Percentiles rank a stretch among this genome's conserved stretches.
These are phyloP conservation scores for Neurospora intermedia DNA, from an alignment of 495 filamentous ascomycete species.

Conservation along the genomic window DNA sequence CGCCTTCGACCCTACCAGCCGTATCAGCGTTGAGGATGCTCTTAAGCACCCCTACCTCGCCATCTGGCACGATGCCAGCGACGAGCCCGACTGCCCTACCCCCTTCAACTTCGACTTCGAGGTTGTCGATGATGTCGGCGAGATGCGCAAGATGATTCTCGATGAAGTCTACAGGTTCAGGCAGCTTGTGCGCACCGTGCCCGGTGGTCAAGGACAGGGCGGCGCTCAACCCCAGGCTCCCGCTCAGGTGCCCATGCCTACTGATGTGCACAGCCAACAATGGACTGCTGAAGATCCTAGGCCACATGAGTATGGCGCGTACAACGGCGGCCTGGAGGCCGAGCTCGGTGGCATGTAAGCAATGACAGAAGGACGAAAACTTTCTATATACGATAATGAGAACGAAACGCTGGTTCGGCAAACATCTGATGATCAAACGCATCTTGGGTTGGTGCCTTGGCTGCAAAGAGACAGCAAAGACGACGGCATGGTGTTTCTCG, in stretches of 20 bases:
- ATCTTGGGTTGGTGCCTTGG: not conserved
- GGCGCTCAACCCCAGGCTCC: slow-evolving; percentile 20
- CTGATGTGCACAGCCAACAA: slow-evolving; percentile 45
- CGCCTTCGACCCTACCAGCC: slow-evolving; percentile 85
- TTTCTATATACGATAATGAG: not conserved
- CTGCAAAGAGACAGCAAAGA: not conserved
- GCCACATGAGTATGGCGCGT: slow-evolving; percentile 63
- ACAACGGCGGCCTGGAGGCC: slow-evolving; percentile 61
- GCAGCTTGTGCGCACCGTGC: slow-evolving; percentile 57
- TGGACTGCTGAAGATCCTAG: slow-evolving; percentile 80
- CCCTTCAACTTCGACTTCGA: slow-evolving; percentile 99
- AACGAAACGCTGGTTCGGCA: not conserved
- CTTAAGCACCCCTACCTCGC: slow-evolving; percentile 91
- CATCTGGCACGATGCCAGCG: slow-evolving; percentile 96
- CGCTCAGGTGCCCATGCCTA: slow-evolving; percentile 57
- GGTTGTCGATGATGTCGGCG: slow-evolving; percentile 77
- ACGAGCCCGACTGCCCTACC: slow-evolving; percentile 85
- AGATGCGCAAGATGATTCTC: slow-evolving; percentile 97
- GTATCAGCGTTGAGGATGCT: slow-evolving; percentile 86
- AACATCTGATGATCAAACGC: not conserved
- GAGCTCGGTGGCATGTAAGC: slow-evolving; percentile 56
- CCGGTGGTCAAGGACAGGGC: slow-evolving; percentile 21
- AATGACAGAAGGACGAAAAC: not conserved
- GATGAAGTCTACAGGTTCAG: slow-evolving; percentile 84
- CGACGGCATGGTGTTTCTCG: not conserved